Conservation (phyloP, 2,329 filamentous ascomycete genomes). For the Aureobasidium lini region DNA sequence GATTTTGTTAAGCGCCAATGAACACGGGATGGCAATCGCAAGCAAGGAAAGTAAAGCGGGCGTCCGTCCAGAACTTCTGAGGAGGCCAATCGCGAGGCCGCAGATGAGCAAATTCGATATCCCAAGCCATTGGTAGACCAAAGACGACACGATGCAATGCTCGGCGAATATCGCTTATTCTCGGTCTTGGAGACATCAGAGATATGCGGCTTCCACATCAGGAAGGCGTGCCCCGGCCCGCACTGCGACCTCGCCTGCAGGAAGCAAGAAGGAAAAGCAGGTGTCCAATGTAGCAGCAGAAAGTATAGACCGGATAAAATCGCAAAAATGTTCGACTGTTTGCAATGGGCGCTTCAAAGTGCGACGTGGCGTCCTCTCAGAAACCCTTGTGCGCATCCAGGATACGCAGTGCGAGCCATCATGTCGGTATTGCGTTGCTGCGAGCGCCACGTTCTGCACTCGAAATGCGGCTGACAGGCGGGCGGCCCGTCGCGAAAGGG, state of each 20-base stretch:
- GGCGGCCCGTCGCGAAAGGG: constrained; percentile 18
- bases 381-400: neutral
- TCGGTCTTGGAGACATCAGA: neutral
- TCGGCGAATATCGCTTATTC: neutral
- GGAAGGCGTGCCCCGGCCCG: neutral
- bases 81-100: neutral
- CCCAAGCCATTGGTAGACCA: neutral
- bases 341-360: neutral
- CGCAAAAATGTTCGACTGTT: neutral
- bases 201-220: neutral
- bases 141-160: neutral
- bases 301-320: neutral
- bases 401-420: neutral
- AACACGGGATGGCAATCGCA: neutral
- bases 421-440: constrained; percentile 1
- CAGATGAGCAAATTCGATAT: neutral
- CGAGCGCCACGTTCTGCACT: constrained; percentile 9
- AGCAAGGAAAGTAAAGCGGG: neutral
- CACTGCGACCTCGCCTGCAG: neutral
- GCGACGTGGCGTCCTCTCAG: constrained; percentile 7
- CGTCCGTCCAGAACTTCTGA: neutral
- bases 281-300: neutral
- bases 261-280: neutral
- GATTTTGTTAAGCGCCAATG: neutral
- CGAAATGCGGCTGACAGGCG: constrained; percentile 15